phyloP scores from a whole-genome alignment of 1,139 yeast species.

The Debaryomycetaceae sp. region DNA sequence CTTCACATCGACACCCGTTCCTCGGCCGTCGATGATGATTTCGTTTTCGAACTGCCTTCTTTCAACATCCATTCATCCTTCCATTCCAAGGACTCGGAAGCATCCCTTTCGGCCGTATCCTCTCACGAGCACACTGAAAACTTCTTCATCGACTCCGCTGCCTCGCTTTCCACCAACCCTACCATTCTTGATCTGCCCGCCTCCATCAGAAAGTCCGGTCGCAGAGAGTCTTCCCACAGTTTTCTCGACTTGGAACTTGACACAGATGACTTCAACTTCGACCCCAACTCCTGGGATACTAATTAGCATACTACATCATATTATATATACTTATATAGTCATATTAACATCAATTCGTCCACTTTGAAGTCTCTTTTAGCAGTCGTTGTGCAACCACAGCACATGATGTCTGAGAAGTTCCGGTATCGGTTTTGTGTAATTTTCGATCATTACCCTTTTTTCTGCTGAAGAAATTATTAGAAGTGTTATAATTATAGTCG shows the following conservation, averaged over 20 bases:
- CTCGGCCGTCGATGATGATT: conserved; percentile 6
- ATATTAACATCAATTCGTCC: no score
- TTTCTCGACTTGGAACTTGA: neutral
- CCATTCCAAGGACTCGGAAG: conserved; percentile 6
- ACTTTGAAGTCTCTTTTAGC: no score
- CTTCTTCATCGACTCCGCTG: conserved; percentile 19
- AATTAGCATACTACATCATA: no score
- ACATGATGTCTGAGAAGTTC: no score
- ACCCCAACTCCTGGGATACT: neutral
- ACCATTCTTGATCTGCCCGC: conserved; percentile 10
- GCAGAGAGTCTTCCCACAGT: neutral
- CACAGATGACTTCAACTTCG: neutral
- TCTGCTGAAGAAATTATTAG: neutral
- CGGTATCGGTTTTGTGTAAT: neutral
- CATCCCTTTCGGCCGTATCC: conserved; percentile 6
- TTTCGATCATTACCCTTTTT: neutral
- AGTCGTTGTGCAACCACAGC: no score
- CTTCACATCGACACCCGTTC: neutral
- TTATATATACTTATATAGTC: no score
- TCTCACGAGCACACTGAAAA: conserved; percentile 12
- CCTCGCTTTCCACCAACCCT: conserved; percentile 18
- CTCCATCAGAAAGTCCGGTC: neutral
- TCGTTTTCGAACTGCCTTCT: conserved; percentile 3
- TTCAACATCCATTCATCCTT: conserved; percentile 3
- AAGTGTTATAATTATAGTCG: neutral